Evolutionary conservation across 2,329 filamentous ascomycete species (phyloP).

Genomic region (Claviceps fusiformis): DNA sequence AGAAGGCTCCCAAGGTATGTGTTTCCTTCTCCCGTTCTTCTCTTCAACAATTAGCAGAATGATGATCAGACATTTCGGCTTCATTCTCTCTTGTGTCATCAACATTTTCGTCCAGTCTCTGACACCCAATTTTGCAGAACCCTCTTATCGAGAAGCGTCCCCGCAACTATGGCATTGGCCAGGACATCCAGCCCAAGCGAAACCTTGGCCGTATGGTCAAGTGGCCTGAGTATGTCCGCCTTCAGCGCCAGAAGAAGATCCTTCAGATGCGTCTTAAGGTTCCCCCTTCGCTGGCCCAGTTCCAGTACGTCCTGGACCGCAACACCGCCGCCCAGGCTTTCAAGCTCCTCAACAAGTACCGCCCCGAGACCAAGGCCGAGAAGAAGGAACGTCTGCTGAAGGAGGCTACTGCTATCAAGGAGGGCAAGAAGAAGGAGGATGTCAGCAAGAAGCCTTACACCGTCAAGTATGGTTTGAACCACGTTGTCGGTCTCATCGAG

Average conservation of each 20-base stretch:
- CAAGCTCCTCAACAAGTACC: slow-evolving; percentile 99
- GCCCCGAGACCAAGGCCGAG: slow-evolving; percentile 95
- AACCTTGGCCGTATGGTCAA: slow-evolving; percentile 98
- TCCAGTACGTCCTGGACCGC: slow-evolving; percentile 92
- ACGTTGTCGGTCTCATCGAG: slow-evolving; percentile 93
- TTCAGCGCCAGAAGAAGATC: slow-evolving; percentile 90
- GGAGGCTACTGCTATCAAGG: slow-evolving; percentile 93
- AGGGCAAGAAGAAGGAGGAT: slow-evolving; percentile 99
- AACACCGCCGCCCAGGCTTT: slow-evolving; percentile 94
- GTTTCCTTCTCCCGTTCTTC: not conserved
- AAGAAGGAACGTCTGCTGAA: slow-evolving; percentile 99
- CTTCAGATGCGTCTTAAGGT: slow-evolving; percentile 98
- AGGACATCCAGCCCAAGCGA: slow-evolving; percentile 93
- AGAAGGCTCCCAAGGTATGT: slow-evolving; percentile 95
- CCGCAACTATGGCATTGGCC: slow-evolving; percentile 96
- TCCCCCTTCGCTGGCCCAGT: slow-evolving; percentile 91
- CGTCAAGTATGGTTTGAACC: slow-evolving; percentile 99
- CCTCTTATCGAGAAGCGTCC: slow-evolving; percentile 97
- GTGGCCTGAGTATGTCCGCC: slow-evolving; percentile 98
- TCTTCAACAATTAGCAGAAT: too few relatives aligned
- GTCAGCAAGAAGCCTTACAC: slow-evolving; percentile 99
- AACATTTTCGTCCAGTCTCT: not conserved
- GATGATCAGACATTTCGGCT: too few relatives aligned
- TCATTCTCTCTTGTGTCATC: not conserved
- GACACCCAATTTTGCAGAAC: slow-evolving; percentile 49